These are phyloP conservation scores for Spathaspora sp. DNA, from an alignment of 805 yeast species.

Conservation along the genomic window DNA sequence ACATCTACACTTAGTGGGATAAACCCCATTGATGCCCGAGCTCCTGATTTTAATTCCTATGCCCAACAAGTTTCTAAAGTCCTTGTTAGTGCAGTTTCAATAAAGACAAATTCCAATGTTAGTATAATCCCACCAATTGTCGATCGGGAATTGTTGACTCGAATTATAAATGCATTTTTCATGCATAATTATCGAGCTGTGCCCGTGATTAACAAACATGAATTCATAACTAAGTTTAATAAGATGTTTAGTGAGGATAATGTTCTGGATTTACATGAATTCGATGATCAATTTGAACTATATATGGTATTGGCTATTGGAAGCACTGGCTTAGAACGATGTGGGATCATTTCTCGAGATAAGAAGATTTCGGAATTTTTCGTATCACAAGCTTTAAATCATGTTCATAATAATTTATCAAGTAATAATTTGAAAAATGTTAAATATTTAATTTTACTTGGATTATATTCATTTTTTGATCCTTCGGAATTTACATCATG, in stretches of 20 bases:
- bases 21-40: slow-evolving; percentile 25
- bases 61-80: slow-evolving; percentile 9
- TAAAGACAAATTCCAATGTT: slow-evolving; percentile 11
- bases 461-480: slow-evolving; percentile 50
- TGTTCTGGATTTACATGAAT: slow-evolving; percentile 10
- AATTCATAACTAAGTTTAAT: slow-evolving; percentile 27
- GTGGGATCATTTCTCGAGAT: slow-evolving; percentile 18
- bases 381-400: slow-evolving; percentile 38
- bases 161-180: slow-evolving; percentile 42
- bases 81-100: slow-evolving; percentile 13
- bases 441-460: slow-evolving; percentile 39
- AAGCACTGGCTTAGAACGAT: slow-evolving; percentile 41
- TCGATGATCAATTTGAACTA: slow-evolving; percentile 39
- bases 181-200: slow-evolving; percentile 42
- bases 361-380: slow-evolving; percentile 34
- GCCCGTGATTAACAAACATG: slow-evolving; percentile 40
- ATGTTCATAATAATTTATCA: slow-evolving; percentile 31
- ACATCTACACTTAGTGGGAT: slow-evolving; percentile 12
- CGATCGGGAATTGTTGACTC: slow-evolving; percentile 26
- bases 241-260: slow-evolving; percentile 12
- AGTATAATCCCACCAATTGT: slow-evolving; percentile 12
- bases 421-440: slow-evolving; percentile 39
- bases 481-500: slow-evolving; percentile 48
- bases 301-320: slow-evolving; percentile 55
- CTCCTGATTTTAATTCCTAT: slow-evolving; percentile 20